phyloP scores from a whole-genome alignment of 176 grass and related monocot genomes.

The Echinochloa phyllopogon region DNA sequence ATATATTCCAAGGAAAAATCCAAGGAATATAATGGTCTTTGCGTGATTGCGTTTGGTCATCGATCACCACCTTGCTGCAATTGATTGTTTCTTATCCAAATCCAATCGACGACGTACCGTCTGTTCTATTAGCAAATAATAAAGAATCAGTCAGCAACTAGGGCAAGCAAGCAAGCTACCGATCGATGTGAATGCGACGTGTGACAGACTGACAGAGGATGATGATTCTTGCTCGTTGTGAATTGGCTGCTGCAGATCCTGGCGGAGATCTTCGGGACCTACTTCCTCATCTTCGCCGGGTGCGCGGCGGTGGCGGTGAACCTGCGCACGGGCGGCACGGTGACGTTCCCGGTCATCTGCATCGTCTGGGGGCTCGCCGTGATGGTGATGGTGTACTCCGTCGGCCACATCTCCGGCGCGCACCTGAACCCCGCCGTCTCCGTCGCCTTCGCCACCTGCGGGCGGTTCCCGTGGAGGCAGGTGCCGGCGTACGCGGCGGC shows the following conservation, averaged over 20 bases:
- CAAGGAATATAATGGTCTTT: no score
- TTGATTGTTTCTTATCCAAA: conserved; percentile 6
- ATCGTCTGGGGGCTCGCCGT: conserved; percentile 87
- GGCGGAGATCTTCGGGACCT: conserved; percentile 80
- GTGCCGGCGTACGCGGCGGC: conserved; percentile 76
- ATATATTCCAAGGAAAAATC: no score
- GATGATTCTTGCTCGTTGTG: neutral
- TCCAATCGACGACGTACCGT: neutral
- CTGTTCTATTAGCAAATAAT: neutral
- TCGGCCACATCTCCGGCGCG: conserved; percentile 95
- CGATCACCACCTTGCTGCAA: neutral
- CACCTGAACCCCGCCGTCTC: conserved; percentile 94
- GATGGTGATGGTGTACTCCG: conserved; percentile 92
- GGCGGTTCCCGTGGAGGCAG: conserved; percentile 86
- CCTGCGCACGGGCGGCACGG: conserved; percentile 57
- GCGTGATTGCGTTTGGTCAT: conserved; percentile 30
- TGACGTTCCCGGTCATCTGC: conserved; percentile 90
- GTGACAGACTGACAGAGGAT: neutral
- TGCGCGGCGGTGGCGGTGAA: conserved; percentile 81
- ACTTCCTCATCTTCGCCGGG: conserved; percentile 89
- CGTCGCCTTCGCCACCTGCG: conserved; percentile 79
- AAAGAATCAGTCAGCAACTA: neutral
- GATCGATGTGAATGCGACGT: conserved; percentile 25
- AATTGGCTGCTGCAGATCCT: conserved; percentile 53
- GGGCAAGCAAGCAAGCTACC: conserved; percentile 10